These are phyloP conservation scores for Parsonsia alboflavescens DNA, from an alignment of 257 asterid species.

Conservation along the genomic window DNA sequence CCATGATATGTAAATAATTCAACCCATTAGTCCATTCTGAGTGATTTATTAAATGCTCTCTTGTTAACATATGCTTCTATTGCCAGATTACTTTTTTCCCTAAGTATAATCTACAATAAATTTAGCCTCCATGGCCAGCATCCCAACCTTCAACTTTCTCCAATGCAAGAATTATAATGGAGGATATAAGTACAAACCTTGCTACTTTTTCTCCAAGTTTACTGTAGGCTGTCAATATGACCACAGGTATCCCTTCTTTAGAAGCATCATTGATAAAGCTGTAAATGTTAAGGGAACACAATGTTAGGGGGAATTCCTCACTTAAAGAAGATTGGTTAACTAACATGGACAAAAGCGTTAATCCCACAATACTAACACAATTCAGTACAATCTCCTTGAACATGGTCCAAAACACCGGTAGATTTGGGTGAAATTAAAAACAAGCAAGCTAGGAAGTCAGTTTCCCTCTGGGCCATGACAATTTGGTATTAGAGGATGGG, in stretches of 20 bases:
- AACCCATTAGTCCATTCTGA: neutral
- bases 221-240: slow-evolving; percentile 61
- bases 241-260: slow-evolving; percentile 58
- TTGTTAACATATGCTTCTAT: neutral
- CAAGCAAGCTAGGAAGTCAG: neutral
- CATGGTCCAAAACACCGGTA: neutral
- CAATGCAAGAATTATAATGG: slow-evolving; percentile 1
- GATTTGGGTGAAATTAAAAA: neutral
- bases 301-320: neutral
- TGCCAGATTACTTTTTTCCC: neutral
- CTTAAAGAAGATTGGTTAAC: neutral
- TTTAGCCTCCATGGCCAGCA: neutral
- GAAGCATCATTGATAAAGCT: slow-evolving; percentile 77
- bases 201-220: slow-evolving; percentile 66
- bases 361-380: neutral
- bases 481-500: too few relatives aligned
- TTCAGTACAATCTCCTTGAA: neutral
- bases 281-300: slow-evolving; percentile 18
- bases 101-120: neutral
- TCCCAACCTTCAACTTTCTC: neutral
- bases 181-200: slow-evolving; percentile 44
- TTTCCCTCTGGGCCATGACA: too few relatives aligned
- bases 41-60: neutral
- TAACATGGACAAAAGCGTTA: neutral
- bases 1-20: neutral